Percentiles rank a stretch among this genome's conserved stretches.
Evolutionary conservation across 1,139 yeast species (phyloP).

Genomic region (Suhomyces yuchorum): DNA sequence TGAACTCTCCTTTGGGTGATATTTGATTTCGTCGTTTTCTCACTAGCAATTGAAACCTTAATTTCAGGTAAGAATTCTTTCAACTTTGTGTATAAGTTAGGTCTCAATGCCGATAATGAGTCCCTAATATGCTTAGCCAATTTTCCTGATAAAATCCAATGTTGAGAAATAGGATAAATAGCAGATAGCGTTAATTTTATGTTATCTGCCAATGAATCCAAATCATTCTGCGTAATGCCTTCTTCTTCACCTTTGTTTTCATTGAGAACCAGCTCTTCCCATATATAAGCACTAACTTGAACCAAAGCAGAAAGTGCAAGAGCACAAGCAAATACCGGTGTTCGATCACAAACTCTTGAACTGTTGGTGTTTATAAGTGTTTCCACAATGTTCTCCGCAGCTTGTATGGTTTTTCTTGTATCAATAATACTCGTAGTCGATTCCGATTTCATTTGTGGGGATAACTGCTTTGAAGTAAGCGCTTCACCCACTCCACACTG

Average conservation of each 20-base stretch:
- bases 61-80: slow-evolving; percentile 22
- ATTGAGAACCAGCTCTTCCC: slow-evolving; percentile 35
- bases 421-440: slow-evolving; percentile 49
- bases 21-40: not conserved
- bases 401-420: slow-evolving; percentile 53
- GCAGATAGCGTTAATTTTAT: slow-evolving; percentile 50
- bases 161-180: slow-evolving; percentile 47
- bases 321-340: slow-evolving; percentile 54
- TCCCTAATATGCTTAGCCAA: slow-evolving; percentile 48
- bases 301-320: slow-evolving; percentile 52
- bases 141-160: slow-evolving; percentile 52
- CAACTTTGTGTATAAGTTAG: slow-evolving; percentile 28
- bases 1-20: not conserved
- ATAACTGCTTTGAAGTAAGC: slow-evolving; percentile 11
- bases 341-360: slow-evolving; percentile 39
- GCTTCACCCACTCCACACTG: slow-evolving; percentile 31
- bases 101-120: slow-evolving; percentile 32
- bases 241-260: slow-evolving; percentile 10
- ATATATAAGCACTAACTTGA: slow-evolving; percentile 51
- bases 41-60: slow-evolving; percentile 8
- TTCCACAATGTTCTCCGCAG: slow-evolving; percentile 50
- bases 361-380: slow-evolving; percentile 49
- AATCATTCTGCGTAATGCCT: slow-evolving; percentile 30
- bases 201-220: slow-evolving; percentile 47
- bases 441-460: slow-evolving; percentile 13